Evolutionary conservation across 2,329 filamentous ascomycete genomes (phyloP).

Genomic region (Trichoderma polysporum): DNA sequence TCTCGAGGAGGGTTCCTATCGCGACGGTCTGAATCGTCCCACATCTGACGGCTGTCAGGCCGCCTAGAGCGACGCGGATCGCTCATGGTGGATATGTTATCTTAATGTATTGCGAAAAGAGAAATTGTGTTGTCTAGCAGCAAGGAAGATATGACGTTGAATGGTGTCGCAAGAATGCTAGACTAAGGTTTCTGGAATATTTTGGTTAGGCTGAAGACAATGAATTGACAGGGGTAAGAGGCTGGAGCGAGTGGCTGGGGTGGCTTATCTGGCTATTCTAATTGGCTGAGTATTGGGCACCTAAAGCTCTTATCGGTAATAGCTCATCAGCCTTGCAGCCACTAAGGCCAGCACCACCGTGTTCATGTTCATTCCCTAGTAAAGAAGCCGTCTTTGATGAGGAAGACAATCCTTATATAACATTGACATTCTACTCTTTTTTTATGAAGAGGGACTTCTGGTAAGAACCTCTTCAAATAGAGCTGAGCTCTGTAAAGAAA

Average conservation of each 20-base stretch:
- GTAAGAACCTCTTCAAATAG: slow-evolving; percentile 5
- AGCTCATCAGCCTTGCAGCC: slow-evolving; percentile 21
- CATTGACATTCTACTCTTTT: not conserved
- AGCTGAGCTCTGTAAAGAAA: slow-evolving; percentile 6
- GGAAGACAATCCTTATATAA: not conserved
- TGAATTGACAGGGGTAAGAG: not conserved
- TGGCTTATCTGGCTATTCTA: not conserved
- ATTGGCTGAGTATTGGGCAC: slow-evolving; percentile 3
- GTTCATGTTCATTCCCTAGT: slow-evolving; percentile 15
- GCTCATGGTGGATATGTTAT: slow-evolving; percentile 29
- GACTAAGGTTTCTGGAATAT: not conserved
- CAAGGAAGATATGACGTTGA: not conserved
- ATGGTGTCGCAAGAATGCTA: not conserved
- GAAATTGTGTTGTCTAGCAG: not conserved
- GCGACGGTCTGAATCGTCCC: slow-evolving; percentile 54
- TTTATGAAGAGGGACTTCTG: not conserved
- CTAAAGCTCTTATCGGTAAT: not conserved
- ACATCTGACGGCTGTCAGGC: slow-evolving; percentile 59
- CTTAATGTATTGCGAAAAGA: not conserved
- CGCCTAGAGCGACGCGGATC: slow-evolving; percentile 37
- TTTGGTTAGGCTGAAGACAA: slow-evolving; percentile 16
- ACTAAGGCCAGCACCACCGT: slow-evolving; percentile 14
- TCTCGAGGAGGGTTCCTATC: slow-evolving; percentile 32
- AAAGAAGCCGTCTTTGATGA: not conserved
- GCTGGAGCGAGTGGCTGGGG: slow-evolving; percentile 14